A percentile compares a stretch with the other conserved stretches of the same genome.
These are phyloP conservation scores for Goniomonas avonlea DNA, from an alignment of 78 protist species.

Conservation along the genomic window DNA sequence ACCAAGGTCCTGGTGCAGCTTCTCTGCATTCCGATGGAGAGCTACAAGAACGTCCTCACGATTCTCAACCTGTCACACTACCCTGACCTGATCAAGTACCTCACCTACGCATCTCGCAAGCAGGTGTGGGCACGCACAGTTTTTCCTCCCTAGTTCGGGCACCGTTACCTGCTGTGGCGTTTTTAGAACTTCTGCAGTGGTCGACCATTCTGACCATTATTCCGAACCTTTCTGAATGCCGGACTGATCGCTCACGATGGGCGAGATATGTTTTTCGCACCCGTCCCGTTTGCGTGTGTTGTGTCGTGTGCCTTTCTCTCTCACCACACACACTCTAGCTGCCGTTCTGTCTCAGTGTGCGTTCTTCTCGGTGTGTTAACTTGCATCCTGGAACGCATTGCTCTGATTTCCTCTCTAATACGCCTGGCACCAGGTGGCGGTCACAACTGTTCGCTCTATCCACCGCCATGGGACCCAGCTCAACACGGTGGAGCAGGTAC, in stretches of 20 bases:
- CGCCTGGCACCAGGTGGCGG: no score
- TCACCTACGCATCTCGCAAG: constrained; percentile 41
- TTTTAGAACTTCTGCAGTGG: neutral
- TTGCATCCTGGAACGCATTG: neutral
- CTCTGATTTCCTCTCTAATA: no score
- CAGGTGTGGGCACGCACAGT: constrained; percentile 34
- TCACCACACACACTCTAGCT: no score
- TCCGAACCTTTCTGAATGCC: no score
- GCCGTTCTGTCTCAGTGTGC: no score
- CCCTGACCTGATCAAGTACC: constrained; percentile 31
- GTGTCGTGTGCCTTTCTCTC: no score
- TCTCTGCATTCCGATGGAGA: constrained; percentile 48
- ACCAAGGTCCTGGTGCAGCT: constrained; percentile 40
- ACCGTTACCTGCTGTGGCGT: constrained; percentile 26
- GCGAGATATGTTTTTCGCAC: no score
- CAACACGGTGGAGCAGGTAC: constrained; percentile 14
- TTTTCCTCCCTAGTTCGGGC: constrained; percentile 12
- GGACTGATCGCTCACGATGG: no score
- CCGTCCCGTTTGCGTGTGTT: no score
- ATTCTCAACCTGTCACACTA: constrained; percentile 57
- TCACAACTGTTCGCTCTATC: neutral
- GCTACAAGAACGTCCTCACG: constrained; percentile 41
- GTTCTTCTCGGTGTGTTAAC: neutral
- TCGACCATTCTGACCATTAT: neutral
- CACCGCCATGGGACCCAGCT: neutral